A percentile compares a stretch with the other conserved stretches of the same genome.
These are phyloP conservation scores for Vicia villosa DNA, from an alignment of 306 rosid genomes.

Conservation along the genomic window DNA sequence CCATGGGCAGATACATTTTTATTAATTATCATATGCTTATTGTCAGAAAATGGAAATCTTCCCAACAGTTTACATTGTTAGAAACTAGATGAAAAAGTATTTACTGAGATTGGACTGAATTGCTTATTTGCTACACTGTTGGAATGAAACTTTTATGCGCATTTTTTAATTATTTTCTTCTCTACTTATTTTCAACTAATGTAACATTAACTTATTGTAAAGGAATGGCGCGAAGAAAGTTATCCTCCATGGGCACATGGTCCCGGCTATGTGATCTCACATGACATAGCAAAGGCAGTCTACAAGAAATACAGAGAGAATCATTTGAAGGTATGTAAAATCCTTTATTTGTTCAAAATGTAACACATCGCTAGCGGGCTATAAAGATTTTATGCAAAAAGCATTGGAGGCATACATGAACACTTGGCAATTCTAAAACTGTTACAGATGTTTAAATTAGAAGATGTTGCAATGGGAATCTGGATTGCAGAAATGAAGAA, in stretches of 20 bases:
- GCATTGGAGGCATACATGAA: background rate
- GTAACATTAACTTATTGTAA: conserved; percentile 33
- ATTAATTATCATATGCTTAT: conserved; percentile 8
- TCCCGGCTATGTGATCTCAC: conserved; percentile 92
- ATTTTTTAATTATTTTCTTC: background rate
- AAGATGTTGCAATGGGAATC: conserved; percentile 99
- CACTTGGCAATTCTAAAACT: conserved; percentile 37
- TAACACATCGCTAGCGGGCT: background rate
- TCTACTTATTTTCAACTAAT: background rate
- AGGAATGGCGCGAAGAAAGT: conserved; percentile 87
- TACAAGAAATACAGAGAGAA: conserved; percentile 61
- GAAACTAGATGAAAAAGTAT: background rate
- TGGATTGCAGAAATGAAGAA: conserved; percentile 90
- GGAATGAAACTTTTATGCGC: background rate
- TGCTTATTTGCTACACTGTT: conserved; percentile 17
- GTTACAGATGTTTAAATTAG: conserved; percentile 92
- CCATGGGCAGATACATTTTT: conserved; percentile 12
- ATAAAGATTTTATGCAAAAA: background rate
- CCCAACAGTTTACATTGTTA: conserved; percentile 4
- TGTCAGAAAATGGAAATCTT: conserved; percentile 16
- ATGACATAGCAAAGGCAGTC: conserved; percentile 77
- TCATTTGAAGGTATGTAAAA: conserved; percentile 68
- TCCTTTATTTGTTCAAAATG: conserved; percentile 7
- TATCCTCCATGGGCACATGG: conserved; percentile 99
- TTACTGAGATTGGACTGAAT: background rate